Base-by-base conservation (phyloP, 2,329 filamentous ascomycete genomes). In the Fusarium subglutinans region DNA sequence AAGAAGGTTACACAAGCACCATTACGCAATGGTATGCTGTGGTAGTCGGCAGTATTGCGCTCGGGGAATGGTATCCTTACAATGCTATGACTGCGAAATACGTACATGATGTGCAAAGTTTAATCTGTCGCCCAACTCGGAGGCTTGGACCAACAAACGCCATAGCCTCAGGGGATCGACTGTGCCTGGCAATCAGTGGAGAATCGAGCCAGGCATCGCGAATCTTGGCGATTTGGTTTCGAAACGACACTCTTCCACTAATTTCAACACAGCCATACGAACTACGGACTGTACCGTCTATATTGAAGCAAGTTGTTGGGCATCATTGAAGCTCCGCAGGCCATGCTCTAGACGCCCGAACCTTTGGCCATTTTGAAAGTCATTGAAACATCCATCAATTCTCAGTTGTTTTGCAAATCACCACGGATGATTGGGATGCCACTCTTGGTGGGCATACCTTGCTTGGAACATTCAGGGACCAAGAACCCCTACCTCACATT, bases 141-240 rank as follows among this genome's bases (percentile, higher is more conserved):
- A 53, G 64, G 26, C 48, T 63, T 63, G 48, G 40, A 28, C 28
- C 35, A 37, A n/a, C 65, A 48, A 28, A 64, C 43, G 64, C 40
- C 58, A 60, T 48, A 37, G 35, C 33, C 38, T 37, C 28, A 56
- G 63, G 63, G 58, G 43, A 47, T 58, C 41, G 35, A 45, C 59
- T 72, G 57, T 69, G 26, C 61, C 43, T 57, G 64, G 54, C 33
- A 45, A 70, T 73, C 60, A 59, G 70, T 66, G 69, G 70, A 54
- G 57, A 55, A 48, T 20, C 40, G 26, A 40, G 43, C 48, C 50
- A 58, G 55, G 54, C 51, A 66, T 74, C 45, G 45, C 48, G 50
- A 56, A 50, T 60, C 63, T 74, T 63, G 67, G 53, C 55, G 62
- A 65, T 65, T 59, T 61, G 43, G 50, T 59, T 68, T 74, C 47